Evolutionary conservation across 176 grass and related monocot species (phyloP).

Genomic region (Oropetium thomaeum): DNA sequence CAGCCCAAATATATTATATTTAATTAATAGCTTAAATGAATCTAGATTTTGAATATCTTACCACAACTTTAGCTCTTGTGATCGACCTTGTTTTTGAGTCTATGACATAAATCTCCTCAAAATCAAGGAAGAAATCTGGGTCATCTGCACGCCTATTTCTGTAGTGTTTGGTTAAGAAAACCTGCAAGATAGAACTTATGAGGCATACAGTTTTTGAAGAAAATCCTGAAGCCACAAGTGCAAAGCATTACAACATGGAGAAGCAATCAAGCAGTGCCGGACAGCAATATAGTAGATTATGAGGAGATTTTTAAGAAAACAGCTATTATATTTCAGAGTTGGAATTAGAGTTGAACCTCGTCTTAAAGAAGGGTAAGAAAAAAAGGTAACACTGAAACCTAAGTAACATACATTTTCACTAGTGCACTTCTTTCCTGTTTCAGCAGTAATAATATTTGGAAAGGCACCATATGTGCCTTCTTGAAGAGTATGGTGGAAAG

Average conservation of each 20-base stretch:
- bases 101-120: conserved; percentile 98
- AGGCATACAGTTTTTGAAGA: neutral
- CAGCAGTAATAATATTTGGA: neutral
- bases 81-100: conserved; percentile 89
- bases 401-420: neutral
- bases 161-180: conserved; percentile 95
- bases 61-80: conserved; percentile 84
- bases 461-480: neutral
- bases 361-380: neutral
- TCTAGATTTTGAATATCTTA: conserved; percentile 33
- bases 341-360: neutral
- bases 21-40: neutral
- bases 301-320: neutral
- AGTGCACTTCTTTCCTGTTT: neutral
- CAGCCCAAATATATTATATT: neutral
- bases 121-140: conserved; percentile 84
- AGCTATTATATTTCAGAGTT: neutral
- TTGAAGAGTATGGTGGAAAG: neutral
- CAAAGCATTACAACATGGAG: conserved; percentile 13
- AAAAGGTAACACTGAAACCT: neutral
- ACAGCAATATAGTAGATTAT: neutral
- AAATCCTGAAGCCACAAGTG: neutral
- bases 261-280: conserved; percentile 9
- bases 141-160: conserved; percentile 73
- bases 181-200: conserved; percentile 41